phyloP scores from a whole-genome alignment of 176 grass and related monocot species.

The Bothriochloa decipiens region DNA sequence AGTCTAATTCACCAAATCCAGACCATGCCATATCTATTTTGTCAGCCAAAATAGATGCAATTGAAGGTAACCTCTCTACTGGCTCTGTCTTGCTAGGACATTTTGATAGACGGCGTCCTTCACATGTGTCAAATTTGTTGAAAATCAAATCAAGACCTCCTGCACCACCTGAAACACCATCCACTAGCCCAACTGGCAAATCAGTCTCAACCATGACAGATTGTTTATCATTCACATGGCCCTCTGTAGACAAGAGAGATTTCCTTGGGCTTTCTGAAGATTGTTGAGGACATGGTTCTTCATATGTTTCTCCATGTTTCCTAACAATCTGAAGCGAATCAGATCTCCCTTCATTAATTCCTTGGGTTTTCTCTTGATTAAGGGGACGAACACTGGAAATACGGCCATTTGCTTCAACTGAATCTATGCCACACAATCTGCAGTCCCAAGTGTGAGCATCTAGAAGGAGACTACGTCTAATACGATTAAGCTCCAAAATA shows the following conservation, averaged over 20 bases:
- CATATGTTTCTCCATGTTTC: conserved; percentile 22
- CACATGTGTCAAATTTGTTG: conserved; percentile 28
- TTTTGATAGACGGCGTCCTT: conserved; percentile 32
- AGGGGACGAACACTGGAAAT: conserved; percentile 32
- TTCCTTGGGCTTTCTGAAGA: conserved; percentile 52
- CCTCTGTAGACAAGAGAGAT: conserved; percentile 54
- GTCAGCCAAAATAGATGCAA: conserved; percentile 80
- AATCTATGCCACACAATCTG: conserved; percentile 60
- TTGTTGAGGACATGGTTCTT: conserved; percentile 23
- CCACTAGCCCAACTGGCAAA: conserved; percentile 41
- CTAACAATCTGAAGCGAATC: conserved; percentile 35
- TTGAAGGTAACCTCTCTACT: conserved; percentile 59
- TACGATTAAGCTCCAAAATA: conserved; percentile 81
- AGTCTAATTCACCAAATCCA: conserved; percentile 62
- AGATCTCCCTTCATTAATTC: conserved; percentile 33
- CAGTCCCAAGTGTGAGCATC: conserved; percentile 81
- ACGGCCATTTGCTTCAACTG: conserved; percentile 44
- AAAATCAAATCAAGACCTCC: conserved; percentile 56
- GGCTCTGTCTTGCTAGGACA: conserved; percentile 41
- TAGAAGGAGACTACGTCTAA: conserved; percentile 71
- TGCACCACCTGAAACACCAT: conserved; percentile 44
- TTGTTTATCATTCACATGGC: conserved; percentile 29
- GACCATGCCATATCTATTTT: conserved; percentile 93
- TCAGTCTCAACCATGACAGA: conserved; percentile 51
- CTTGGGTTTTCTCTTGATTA: conserved; percentile 40